Conservation (phyloP, 1,284 basidiomycete genomes). For the Heterobasidion parviporum region DNA sequence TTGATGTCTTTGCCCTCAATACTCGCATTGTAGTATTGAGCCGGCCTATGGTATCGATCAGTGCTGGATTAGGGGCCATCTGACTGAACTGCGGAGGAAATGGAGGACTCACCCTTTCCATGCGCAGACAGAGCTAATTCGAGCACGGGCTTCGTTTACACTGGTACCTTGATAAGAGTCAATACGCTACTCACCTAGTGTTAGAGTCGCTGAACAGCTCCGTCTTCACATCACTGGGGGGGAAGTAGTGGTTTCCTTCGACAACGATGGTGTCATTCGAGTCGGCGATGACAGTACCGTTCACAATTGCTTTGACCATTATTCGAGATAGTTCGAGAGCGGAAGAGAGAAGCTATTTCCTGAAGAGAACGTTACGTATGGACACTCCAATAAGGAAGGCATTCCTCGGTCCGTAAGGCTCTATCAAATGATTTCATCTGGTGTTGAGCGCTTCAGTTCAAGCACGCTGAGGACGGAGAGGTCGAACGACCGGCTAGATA, state of each 20-base stretch:
- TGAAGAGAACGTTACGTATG: no score
- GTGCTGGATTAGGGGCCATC: neutral
- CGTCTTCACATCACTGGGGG: slow-evolving; percentile 39
- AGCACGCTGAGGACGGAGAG: no score
- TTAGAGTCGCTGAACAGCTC: slow-evolving; percentile 36
- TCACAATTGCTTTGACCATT: slow-evolving; percentile 43
- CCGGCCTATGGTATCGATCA: slow-evolving; percentile 31
- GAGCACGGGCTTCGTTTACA: neutral
- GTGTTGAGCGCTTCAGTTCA: no score
- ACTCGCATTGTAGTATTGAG: slow-evolving; percentile 51
- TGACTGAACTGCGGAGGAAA: neutral
- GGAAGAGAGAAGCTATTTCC: no score
- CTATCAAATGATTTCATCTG: no score
- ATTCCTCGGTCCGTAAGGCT: no score
- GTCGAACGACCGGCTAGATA: no score
- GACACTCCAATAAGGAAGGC: no score
- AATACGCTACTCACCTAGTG: slow-evolving; percentile 32
- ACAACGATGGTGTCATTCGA: slow-evolving; percentile 42
- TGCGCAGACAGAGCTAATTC: slow-evolving; percentile 40
- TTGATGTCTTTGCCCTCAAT: slow-evolving; percentile 38
- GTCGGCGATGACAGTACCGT: slow-evolving; percentile 48
- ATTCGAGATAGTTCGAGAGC: no score
- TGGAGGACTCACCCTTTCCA: slow-evolving; percentile 53
- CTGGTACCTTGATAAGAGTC: neutral
- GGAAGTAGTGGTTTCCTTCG: slow-evolving; percentile 65